Evolutionary conservation across 441 rosid species (phyloP).

Genomic region (Biscutella auriculata): DNA sequence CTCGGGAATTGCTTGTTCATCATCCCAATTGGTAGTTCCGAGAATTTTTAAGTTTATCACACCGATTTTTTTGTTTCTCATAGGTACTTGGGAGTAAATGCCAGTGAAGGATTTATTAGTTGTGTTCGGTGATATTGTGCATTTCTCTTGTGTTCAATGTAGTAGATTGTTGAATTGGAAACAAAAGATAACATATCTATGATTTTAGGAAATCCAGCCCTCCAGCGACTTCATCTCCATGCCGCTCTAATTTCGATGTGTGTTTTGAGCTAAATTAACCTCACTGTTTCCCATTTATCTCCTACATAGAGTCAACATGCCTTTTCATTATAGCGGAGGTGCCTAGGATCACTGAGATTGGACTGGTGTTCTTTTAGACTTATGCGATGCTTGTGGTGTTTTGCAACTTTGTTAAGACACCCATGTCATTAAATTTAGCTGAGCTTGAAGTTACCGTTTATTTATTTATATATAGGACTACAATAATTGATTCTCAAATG

Average conservation of each 20-base stretch:
- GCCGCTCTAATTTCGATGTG: background rate
- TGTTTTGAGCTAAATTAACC: background rate
- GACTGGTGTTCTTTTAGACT: background rate
- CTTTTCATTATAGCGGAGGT: background rate
- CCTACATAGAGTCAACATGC: background rate
- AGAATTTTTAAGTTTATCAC: background rate
- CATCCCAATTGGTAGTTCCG: background rate
- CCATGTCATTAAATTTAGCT: background rate
- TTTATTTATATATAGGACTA: background rate
- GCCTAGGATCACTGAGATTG: background rate
- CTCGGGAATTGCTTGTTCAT: conserved; percentile 6
- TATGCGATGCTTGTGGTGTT: background rate
- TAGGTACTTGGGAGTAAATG: background rate
- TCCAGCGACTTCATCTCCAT: background rate
- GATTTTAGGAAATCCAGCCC: too few species aligned
- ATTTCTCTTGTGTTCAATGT: background rate
- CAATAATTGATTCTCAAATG: background rate
- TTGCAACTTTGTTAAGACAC: background rate
- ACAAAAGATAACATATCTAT: background rate
- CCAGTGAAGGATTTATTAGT: background rate
- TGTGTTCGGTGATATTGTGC: background rate
- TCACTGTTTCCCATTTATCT: background rate
- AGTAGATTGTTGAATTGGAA: background rate
- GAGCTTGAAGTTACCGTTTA: background rate
- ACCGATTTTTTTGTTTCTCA: background rate